Conservation (phyloP, 306 rosid species). For the Geum urbanum region DNA sequence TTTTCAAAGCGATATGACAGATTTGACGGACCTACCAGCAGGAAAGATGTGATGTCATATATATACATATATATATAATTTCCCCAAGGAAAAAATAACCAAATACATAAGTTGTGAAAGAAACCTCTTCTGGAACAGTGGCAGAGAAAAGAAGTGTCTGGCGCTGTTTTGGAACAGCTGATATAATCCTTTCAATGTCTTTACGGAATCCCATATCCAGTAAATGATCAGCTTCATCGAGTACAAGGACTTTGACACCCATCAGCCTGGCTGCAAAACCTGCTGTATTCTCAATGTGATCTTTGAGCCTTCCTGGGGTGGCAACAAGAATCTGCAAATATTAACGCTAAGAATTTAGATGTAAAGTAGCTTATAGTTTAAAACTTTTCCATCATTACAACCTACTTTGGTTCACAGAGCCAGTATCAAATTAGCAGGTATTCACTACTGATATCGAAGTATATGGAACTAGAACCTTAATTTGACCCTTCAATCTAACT, state of each 20-base stretch:
- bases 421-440: constrained; percentile 3
- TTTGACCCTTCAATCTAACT: neutral
- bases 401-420: neutral
- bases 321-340: constrained; percentile 74
- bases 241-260: constrained; percentile 92
- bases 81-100: constrained; percentile 6
- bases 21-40: constrained; percentile 84
- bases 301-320: constrained; percentile 98
- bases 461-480: neutral
- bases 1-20: constrained; percentile 80
- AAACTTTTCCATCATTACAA: neutral
- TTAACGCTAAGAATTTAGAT: no score
- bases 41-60: constrained; percentile 9
- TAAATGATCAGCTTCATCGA: constrained; percentile 97
- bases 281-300: constrained; percentile 83
- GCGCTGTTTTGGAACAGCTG: constrained; percentile 84
- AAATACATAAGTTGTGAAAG: constrained; percentile 4
- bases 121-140: constrained; percentile 86
- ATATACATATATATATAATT: neutral
- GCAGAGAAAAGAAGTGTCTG: constrained; percentile 94
- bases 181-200: constrained; percentile 82
- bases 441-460: neutral
- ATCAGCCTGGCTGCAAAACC: constrained; percentile 90
- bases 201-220: constrained; percentile 97
- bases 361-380: neutral